phyloP scores from a whole-genome alignment of 257 asterid genomes.

The Striga asiatica region DNA sequence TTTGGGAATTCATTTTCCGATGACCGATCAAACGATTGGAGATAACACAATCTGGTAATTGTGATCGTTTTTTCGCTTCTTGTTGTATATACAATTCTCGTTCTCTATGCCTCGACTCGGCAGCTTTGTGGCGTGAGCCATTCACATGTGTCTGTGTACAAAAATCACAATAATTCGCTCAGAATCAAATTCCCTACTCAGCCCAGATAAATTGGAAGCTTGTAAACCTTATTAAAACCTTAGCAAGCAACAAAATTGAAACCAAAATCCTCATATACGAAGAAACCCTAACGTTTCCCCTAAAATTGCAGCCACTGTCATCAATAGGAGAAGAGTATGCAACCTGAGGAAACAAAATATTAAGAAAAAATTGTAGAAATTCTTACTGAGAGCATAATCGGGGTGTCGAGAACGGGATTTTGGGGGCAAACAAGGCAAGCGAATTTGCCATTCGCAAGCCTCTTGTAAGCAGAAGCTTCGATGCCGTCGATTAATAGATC shows the following conservation, averaged over 20 bases:
- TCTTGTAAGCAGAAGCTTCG: conserved; percentile 42
- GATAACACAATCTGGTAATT: conserved; percentile 24
- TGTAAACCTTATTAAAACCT: no score
- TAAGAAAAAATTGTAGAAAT: no score
- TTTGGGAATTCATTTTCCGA: conserved; percentile 14
- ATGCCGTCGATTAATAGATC: conserved; percentile 44
- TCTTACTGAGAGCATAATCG: conserved; percentile 47
- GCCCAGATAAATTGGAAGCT: no score
- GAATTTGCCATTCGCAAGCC: conserved; percentile 53
- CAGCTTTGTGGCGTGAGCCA: conserved; percentile 48
- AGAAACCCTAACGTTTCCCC: not conserved
- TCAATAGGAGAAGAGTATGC: not conserved
- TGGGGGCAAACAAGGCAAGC: conserved; percentile 52
- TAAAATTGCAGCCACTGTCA: no score
- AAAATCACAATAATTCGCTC: not conserved
- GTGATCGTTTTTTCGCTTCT: conserved; percentile 45
- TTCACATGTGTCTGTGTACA: conserved; percentile 57
- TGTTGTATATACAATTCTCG: conserved; percentile 29
- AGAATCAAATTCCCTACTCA: no score
- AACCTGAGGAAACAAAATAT: not conserved
- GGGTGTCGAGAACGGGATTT: conserved; percentile 59
- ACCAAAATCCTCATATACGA: not conserved
- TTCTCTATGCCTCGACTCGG: conserved; percentile 36
- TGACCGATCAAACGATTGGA: conserved; percentile 8
- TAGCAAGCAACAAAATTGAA: no score